A percentile compares a stretch with the other conserved stretches of the same genome.
These are phyloP conservation scores for Paecilomyces sp. DNA, from an alignment of 2,329 filamentous ascomycete genomes.

Conservation along the genomic window DNA sequence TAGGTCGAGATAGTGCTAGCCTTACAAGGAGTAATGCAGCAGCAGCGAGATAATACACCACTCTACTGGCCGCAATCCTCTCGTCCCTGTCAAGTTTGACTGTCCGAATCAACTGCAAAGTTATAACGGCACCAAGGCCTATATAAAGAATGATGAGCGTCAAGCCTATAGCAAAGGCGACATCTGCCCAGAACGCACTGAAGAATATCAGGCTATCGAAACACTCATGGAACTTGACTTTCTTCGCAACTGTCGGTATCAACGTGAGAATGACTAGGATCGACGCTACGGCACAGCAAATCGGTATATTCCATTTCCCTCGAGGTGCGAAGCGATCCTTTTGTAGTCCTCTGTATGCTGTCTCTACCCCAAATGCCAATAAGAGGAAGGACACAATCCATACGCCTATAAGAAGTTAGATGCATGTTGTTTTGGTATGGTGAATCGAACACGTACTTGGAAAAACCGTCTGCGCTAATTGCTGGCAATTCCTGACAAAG, in stretches of 20 bases:
- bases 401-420: slow-evolving; percentile 10
- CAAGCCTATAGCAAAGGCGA: slow-evolving; percentile 11
- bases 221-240: slow-evolving; percentile 8
- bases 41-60: slow-evolving; percentile 17
- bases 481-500: slow-evolving; percentile 2
- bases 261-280: slow-evolving; percentile 12
- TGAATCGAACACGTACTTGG: slow-evolving; percentile 8
- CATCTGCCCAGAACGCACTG: slow-evolving; percentile 12
- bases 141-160: slow-evolving; percentile 11
- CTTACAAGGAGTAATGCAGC: slow-evolving; percentile 15
- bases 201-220: slow-evolving; percentile 10
- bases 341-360: slow-evolving; percentile 11
- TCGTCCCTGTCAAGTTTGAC: slow-evolving; percentile 11
- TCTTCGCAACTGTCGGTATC: slow-evolving; percentile 13
- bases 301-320: slow-evolving; percentile 8
- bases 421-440: background rate
- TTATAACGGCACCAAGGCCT: slow-evolving; percentile 9
- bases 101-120: slow-evolving; percentile 11
- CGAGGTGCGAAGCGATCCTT: slow-evolving; percentile 8
- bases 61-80: slow-evolving; percentile 14
- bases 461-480: slow-evolving; percentile 15
- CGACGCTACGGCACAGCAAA: slow-evolving; percentile 10
- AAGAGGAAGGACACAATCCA: slow-evolving; percentile 18
- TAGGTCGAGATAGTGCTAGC: background rate
- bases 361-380: slow-evolving; percentile 15